These are phyloP conservation scores for Cardamine resedifolia DNA, from an alignment of 345 rosid species.

Conservation along the genomic window DNA sequence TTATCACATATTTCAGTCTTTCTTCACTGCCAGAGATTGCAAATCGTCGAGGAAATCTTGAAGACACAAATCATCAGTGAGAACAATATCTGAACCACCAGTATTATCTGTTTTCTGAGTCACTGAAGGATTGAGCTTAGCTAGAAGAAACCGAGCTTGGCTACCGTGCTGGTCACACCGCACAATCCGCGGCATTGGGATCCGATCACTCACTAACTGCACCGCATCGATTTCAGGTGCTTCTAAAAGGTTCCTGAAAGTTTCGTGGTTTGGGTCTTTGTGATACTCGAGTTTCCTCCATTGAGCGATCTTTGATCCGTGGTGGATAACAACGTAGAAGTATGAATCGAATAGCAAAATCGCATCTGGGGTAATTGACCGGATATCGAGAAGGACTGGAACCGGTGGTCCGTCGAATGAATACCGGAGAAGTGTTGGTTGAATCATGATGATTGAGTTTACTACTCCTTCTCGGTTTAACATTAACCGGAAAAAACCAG, in stretches of 20 bases:
- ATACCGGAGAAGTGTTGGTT: slow-evolving; percentile 85
- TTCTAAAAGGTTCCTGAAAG: slow-evolving; percentile 78
- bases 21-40: slow-evolving; percentile 80
- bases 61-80: slow-evolving; percentile 87
- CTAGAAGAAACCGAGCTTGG: slow-evolving; percentile 96
- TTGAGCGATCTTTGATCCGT: slow-evolving; percentile 84
- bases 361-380: slow-evolving; percentile 69
- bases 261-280: slow-evolving; percentile 80
- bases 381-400: slow-evolving; percentile 90
- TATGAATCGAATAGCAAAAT: slow-evolving; percentile 90
- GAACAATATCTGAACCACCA: slow-evolving; percentile 68
- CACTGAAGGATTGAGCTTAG: slow-evolving; percentile 91
- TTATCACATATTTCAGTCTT: slow-evolving; percentile 34
- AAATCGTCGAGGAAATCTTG: slow-evolving; percentile 81
- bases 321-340: slow-evolving; percentile 84
- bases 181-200: slow-evolving; percentile 76
- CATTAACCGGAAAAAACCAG: slow-evolving; percentile 83
- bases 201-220: slow-evolving; percentile 64
- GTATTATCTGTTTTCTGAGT: slow-evolving; percentile 69
- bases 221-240: slow-evolving; percentile 78
- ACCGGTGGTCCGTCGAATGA: slow-evolving; percentile 94
- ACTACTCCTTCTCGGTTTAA: slow-evolving; percentile 90
- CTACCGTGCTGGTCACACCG: slow-evolving; percentile 94
- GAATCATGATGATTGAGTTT: slow-evolving; percentile 90
- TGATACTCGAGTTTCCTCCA: slow-evolving; percentile 89